Base-by-base conservation (phyloP, 2,329 filamentous ascomycete species). In the Aureobasidium musti region DNA sequence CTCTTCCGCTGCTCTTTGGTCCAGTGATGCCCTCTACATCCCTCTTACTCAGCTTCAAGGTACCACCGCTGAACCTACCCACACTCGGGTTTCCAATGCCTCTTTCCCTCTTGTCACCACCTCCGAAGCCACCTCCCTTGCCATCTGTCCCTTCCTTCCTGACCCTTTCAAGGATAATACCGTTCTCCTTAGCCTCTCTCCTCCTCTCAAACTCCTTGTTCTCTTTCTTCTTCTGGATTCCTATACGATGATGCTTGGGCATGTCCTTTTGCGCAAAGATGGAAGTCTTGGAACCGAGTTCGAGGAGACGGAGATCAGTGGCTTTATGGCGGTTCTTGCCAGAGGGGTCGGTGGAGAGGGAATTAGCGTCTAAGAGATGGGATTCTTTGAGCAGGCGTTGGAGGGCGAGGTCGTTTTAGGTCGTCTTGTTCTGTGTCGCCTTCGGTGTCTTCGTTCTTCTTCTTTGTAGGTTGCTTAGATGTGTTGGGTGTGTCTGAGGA, bases 381-480 rank as follows among this genome's bases (percentile, higher is more conserved):
- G 93, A 97, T 82, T 99, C 95, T 71, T 89, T 85, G 67, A 99
- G 87, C 47, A 99, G 87, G 54, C 92, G 89, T 77, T 97, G 94
- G 17, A 99, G 87, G 45, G 91, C 93, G 64, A 97, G 87, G 77
- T 98, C 95, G 77, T 97, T 93, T 92, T 21, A 98, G 84, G 69
- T 96, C 90, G 13, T 81, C 77, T 28, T 82, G 77, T 74, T 89
- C 87, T 21, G 84, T 78, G 68, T 84, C 81, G 28, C 87, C 86
- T 35, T 83, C 78, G 35, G 82, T 75, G 70, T 76, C 78, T 19
- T 41, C 72, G 65, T 57, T 26, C 39, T 61, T 70, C 69, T 68
- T 73, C 30, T 43, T 41, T 39, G 68, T 23, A 10, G 50, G 17
- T 67, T 72, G 66, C 64, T 66, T 69, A 69, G 2, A 52, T 33